These are phyloP conservation scores for Cercospora nicotianae DNA, from an alignment of 2,329 filamentous ascomycete genomes.

Conservation along the genomic window DNA sequence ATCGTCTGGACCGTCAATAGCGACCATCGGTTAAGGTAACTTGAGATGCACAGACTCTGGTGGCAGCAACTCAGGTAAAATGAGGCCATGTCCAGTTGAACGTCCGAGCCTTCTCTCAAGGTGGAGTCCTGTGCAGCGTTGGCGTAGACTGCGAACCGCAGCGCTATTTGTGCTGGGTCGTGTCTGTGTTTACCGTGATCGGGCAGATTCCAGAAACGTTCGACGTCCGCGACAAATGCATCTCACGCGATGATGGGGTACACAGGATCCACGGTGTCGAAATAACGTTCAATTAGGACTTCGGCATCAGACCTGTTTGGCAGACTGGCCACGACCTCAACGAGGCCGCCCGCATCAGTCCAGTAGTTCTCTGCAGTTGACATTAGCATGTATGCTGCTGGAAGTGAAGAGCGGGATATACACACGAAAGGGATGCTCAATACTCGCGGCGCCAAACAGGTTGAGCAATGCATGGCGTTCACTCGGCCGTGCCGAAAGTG, in stretches of 20 bases:
- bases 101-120: background rate
- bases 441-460: background rate
- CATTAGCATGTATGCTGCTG: background rate
- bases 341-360: background rate
- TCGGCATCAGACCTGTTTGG: background rate
- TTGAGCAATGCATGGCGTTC: background rate
- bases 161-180: slow-evolving; percentile 2
- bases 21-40: slow-evolving; percentile 8
- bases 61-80: slow-evolving; percentile 9
- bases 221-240: slow-evolving; percentile 5
- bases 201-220: slow-evolving; percentile 6
- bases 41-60: slow-evolving; percentile 9
- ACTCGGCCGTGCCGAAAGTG: background rate
- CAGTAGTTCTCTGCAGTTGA: background rate
- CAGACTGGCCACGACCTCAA: background rate
- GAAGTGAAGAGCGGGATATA: background rate
- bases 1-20: slow-evolving; percentile 67
- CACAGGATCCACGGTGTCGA: background rate
- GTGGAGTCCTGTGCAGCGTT: background rate
- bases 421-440: background rate
- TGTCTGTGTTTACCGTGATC: background rate
- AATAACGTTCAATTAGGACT: background rate
- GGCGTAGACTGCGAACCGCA: slow-evolving; percentile 5
- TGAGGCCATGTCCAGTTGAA: slow-evolving; percentile 3
- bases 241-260: background rate